phyloP scores from a whole-genome alignment of 169 alveolate species.

The Cryptosporidium sp. region DNA sequence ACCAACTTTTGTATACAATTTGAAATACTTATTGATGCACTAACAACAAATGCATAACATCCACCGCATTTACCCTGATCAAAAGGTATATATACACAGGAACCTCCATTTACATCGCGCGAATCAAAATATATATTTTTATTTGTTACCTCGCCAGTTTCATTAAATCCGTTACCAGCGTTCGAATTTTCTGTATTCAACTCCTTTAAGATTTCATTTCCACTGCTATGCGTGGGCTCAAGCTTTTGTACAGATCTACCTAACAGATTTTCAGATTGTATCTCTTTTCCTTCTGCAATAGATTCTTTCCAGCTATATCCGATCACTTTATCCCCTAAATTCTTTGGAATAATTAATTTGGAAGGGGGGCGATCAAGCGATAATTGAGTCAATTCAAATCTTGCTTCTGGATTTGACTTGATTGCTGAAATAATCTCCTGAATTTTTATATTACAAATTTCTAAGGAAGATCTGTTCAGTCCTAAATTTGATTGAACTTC shows the following conservation, averaged over 20 bases:
- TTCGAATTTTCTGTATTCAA: neutral
- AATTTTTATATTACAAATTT: slow-evolving; percentile 3
- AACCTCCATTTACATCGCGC: slow-evolving; percentile 34
- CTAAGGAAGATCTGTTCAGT: neutral
- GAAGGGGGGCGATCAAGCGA: slow-evolving; percentile 42
- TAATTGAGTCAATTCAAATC: slow-evolving; percentile 41
- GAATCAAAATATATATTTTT: slow-evolving; percentile 12
- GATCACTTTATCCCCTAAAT: neutral
- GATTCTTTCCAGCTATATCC: slow-evolving; percentile 56
- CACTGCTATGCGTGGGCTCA: neutral
- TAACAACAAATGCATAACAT: slow-evolving; percentile 69
- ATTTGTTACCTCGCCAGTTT: neutral
- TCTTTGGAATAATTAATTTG: slow-evolving; percentile 33
- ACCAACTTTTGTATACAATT: slow-evolving; percentile 35
- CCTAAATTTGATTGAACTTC: slow-evolving; percentile 34
- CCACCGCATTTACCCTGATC: slow-evolving; percentile 70
- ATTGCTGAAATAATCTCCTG: slow-evolving; percentile 6
- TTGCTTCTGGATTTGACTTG: slow-evolving; percentile 26
- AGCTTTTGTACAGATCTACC: neutral
- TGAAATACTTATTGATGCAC: slow-evolving; percentile 40
- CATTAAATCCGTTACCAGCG: neutral
- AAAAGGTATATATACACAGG: slow-evolving; percentile 66
- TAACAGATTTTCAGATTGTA: neutral
- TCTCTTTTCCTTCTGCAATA: slow-evolving; percentile 47
- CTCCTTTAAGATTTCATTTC: slow-evolving; percentile 23